phyloP scores from a whole-genome alignment of 768 basidiomycete genomes.

The Termitomyces sp. region DNA sequence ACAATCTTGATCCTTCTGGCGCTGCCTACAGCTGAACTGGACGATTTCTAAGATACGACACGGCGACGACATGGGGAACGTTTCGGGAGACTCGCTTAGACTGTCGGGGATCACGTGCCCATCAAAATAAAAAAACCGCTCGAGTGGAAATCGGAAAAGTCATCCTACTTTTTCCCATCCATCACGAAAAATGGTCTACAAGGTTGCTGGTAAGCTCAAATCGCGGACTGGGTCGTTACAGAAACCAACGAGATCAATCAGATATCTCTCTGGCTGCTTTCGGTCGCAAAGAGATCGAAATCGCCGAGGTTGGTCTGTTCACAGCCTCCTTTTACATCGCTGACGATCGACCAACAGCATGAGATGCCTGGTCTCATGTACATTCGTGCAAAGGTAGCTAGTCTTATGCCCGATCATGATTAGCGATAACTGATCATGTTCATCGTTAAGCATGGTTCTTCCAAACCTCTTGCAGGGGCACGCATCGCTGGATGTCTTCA shows the following conservation, averaged over 20 bases:
- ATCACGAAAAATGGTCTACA: slow-evolving; percentile 70
- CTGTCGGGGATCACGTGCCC: slow-evolving; percentile 25
- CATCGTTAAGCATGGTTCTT: slow-evolving; percentile 62
- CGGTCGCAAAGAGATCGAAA: slow-evolving; percentile 99
- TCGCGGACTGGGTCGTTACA: background rate
- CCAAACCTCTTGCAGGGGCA: slow-evolving; percentile 89
- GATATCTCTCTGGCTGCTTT: slow-evolving; percentile 98
- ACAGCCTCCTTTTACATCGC: slow-evolving; percentile 14
- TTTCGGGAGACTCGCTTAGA: too few relatives aligned
- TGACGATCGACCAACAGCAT: slow-evolving; percentile 46
- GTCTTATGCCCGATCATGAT: slow-evolving; percentile 10
- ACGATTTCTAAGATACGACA: slow-evolving; percentile 71
- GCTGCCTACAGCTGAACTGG: slow-evolving; percentile 62
- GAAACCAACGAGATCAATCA: slow-evolving; percentile 28
- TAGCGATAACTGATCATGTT: slow-evolving; percentile 24
- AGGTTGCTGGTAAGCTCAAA: slow-evolving; percentile 72
- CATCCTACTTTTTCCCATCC: slow-evolving; percentile 22
- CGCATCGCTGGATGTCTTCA: slow-evolving; percentile 98
- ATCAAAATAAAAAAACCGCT: slow-evolving; percentile 38
- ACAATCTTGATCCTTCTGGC: slow-evolving; percentile 48
- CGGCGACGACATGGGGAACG: background rate
- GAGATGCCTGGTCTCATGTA: slow-evolving; percentile 97
- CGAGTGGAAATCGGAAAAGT: slow-evolving; percentile 24
- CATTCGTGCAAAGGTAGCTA: slow-evolving; percentile 76
- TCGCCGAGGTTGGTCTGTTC: slow-evolving; percentile 77